Conservation (phyloP, 306 rosid species). For the Oemleria cerasiformis region DNA sequence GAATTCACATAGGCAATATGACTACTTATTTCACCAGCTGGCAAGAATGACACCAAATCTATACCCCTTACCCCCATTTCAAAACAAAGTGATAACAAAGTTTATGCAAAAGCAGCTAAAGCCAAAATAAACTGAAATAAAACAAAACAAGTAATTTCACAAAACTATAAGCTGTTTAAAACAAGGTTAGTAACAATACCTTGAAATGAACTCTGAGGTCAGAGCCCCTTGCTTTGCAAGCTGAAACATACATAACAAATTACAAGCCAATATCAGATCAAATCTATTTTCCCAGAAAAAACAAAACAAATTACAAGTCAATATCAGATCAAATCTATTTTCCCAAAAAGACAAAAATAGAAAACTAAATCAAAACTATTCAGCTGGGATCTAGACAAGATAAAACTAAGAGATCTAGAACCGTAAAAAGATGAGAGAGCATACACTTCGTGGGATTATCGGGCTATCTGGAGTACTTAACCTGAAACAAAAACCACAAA, state of each 20-base stretch:
- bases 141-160: background rate
- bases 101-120: background rate
- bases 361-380: background rate
- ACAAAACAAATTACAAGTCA: no score
- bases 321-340: no score
- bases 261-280: background rate
- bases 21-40: no score
- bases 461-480: constrained; percentile 93
- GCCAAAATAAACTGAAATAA: background rate
- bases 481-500: constrained; percentile 49
- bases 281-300: background rate
- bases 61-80: background rate
- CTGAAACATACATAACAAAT: constrained; percentile 30
- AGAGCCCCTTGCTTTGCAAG: constrained; percentile 94
- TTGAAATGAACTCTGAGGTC: constrained; percentile 93
- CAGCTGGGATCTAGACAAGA: background rate
- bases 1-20: no score
- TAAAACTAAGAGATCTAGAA: background rate
- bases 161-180: background rate
- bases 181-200: constrained; percentile 36
- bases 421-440: background rate
- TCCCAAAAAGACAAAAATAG: background rate
- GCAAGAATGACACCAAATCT: no score
- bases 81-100: background rate
- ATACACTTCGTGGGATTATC: constrained; percentile 84